Evolutionary conservation across 2,329 filamentous ascomycete species (phyloP).

Genomic region (Peltaster fructicola): DNA sequence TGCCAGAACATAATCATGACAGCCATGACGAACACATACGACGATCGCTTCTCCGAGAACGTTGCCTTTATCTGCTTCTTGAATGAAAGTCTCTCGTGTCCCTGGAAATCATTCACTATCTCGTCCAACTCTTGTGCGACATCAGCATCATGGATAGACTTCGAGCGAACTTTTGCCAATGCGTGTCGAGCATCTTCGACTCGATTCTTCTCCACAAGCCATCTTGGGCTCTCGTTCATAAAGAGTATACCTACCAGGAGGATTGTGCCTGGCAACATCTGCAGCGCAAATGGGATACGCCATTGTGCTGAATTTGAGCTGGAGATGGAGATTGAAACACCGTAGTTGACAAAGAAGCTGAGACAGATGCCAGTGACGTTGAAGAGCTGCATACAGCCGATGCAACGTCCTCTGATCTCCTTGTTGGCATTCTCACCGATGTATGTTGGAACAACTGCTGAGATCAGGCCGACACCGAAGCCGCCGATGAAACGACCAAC

Average conservation of each 20-base stretch:
- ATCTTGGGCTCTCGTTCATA: slow-evolving; percentile 35
- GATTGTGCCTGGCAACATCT: slow-evolving; percentile 34
- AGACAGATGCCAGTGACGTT: slow-evolving; percentile 30
- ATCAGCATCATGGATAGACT: slow-evolving; percentile 17
- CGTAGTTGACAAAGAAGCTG: slow-evolving; percentile 37
- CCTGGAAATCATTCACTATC: slow-evolving; percentile 27
- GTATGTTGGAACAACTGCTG: slow-evolving; percentile 26
- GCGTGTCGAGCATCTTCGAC: slow-evolving; percentile 26
- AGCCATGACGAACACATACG: slow-evolving; percentile 25
- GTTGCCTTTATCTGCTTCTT: slow-evolving; percentile 22
- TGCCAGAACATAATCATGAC: slow-evolving; percentile 29
- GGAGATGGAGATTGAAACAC: slow-evolving; percentile 28
- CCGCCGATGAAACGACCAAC: slow-evolving; percentile 27
- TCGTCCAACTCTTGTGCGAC: slow-evolving; percentile 26
- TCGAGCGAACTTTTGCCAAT: slow-evolving; percentile 22
- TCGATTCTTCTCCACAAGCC: slow-evolving; percentile 35
- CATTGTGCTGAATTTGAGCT: slow-evolving; percentile 30
- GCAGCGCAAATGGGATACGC: slow-evolving; percentile 34
- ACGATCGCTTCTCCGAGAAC: slow-evolving; percentile 20
- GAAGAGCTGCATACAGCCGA: slow-evolving; percentile 16
- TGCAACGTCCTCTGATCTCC: slow-evolving; percentile 15
- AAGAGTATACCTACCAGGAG: slow-evolving; percentile 33
- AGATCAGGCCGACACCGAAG: slow-evolving; percentile 26
- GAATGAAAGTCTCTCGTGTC: slow-evolving; percentile 25
- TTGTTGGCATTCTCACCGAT: slow-evolving; percentile 29